Conservation (phyloP, 2,329 filamentous ascomycete species). For the Stenocarpella maydis region DNA sequence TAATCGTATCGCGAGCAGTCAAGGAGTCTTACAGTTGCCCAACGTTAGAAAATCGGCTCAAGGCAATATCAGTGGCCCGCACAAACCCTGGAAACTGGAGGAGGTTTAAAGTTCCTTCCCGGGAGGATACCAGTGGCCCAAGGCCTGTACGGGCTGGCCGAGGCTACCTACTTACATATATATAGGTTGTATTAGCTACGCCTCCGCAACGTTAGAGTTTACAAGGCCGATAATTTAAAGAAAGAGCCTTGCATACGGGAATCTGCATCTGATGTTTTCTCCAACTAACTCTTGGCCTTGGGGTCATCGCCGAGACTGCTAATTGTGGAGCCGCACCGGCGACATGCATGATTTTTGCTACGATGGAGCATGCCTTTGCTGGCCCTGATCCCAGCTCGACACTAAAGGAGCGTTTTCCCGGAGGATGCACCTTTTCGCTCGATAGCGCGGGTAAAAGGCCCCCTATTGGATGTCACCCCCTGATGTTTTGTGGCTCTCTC, state of each 20-base stretch:
- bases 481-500: neutral
- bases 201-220: neutral
- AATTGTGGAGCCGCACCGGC: neutral
- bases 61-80: neutral
- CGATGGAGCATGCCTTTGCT: neutral
- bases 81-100: neutral
- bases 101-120: neutral
- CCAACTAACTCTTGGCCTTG: neutral
- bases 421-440: slow-evolving; percentile 16
- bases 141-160: too few species aligned
- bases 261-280: neutral
- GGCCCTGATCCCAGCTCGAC: slow-evolving; percentile 6
- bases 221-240: neutral
- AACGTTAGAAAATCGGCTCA: too few species aligned
- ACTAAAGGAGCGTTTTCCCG: neutral
- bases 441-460: slow-evolving; percentile 1
- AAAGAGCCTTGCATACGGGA: neutral
- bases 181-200: neutral
- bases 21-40: too few species aligned
- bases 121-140: too few species aligned
- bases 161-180: too few species aligned
- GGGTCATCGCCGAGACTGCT: neutral
- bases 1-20: too few species aligned
- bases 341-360: neutral
- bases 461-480: slow-evolving; percentile 2